These are phyloP conservation scores for Tricholoma hemisulphureum DNA, from an alignment of 768 basidiomycete genomes.

Conservation along the genomic window DNA sequence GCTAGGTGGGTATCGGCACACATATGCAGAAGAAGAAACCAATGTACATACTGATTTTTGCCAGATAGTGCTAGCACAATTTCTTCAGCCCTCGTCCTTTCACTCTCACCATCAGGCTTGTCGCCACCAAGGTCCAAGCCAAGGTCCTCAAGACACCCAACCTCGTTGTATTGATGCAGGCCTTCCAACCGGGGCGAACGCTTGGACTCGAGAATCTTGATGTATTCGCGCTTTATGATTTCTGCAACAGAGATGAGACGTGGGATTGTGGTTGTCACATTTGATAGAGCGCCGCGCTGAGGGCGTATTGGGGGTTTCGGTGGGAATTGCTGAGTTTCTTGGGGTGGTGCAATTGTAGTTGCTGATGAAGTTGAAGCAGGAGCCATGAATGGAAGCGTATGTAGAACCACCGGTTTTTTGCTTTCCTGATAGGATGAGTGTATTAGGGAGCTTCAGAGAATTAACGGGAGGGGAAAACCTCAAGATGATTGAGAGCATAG, in stretches of 20 bases:
- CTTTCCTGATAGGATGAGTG: constrained; percentile 40
- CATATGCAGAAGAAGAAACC: neutral
- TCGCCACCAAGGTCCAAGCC: constrained; percentile 16
- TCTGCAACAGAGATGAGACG: constrained; percentile 77
- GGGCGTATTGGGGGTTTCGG: constrained; percentile 5
- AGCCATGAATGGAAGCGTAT: constrained; percentile 50
- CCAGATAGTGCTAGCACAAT: constrained; percentile 52
- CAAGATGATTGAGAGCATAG: constrained; percentile 51
- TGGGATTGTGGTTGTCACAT: constrained; percentile 46
- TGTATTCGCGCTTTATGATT: constrained; percentile 80
- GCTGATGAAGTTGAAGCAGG: constrained; percentile 1
- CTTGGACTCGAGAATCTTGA: constrained; percentile 48
- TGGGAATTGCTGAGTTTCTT: constrained; percentile 3
- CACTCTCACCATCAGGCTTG: constrained; percentile 14
- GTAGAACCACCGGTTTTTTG: constrained; percentile 49
- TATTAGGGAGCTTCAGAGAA: neutral
- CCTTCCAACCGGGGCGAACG: constrained; percentile 46
- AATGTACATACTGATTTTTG: constrained; percentile 52
- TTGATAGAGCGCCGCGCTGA: constrained; percentile 20
- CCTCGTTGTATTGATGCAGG: constrained; percentile 75
- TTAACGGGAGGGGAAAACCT: constrained; percentile 36
- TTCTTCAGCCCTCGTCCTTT: constrained; percentile 34
- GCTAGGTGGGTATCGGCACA: constrained; percentile 31
- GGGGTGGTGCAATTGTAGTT: neutral
- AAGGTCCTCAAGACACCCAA: constrained; percentile 53